Evolutionary conservation across 2,329 filamentous ascomycete genomes (phyloP).

Genomic region (Paecilomyces variotii): DNA sequence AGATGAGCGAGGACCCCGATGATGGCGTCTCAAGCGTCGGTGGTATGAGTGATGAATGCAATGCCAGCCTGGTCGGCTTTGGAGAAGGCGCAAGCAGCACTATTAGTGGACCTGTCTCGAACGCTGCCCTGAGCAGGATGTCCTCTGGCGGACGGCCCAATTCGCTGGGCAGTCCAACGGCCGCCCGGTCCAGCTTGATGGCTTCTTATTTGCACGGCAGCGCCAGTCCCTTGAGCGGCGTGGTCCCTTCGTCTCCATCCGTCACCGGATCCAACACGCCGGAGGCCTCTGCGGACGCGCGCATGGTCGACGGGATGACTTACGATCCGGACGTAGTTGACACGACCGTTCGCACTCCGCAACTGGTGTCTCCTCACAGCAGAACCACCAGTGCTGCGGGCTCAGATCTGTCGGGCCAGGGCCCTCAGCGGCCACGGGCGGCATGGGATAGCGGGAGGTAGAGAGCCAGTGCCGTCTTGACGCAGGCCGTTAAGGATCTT

Average conservation of each 20-base stretch:
- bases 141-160: constrained; percentile 29
- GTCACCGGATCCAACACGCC: constrained; percentile 30
- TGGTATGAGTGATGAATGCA: constrained; percentile 78
- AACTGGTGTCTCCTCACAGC: constrained; percentile 36
- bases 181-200: constrained; percentile 22
- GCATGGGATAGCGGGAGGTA: background rate
- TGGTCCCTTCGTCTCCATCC: constrained; percentile 29
- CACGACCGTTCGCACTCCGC: constrained; percentile 54
- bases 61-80: constrained; percentile 79
- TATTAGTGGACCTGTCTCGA: constrained; percentile 67
- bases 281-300: constrained; percentile 45
- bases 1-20: constrained; percentile 59
- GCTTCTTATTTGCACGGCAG: constrained; percentile 22
- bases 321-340: constrained; percentile 57
- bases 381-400: constrained; percentile 10
- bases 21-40: constrained; percentile 58
- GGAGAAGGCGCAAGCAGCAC: constrained; percentile 86
- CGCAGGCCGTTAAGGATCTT: background rate
- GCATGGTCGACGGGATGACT: constrained; percentile 60
- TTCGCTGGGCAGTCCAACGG: constrained; percentile 32
- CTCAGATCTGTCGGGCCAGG: constrained; percentile 4
- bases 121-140: constrained; percentile 39
- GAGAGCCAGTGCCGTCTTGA: background rate
- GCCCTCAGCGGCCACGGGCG: background rate
- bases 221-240: constrained; percentile 35